Base-by-base conservation (phyloP, 345 rosid species). In the Lepidium aucheri region DNA sequence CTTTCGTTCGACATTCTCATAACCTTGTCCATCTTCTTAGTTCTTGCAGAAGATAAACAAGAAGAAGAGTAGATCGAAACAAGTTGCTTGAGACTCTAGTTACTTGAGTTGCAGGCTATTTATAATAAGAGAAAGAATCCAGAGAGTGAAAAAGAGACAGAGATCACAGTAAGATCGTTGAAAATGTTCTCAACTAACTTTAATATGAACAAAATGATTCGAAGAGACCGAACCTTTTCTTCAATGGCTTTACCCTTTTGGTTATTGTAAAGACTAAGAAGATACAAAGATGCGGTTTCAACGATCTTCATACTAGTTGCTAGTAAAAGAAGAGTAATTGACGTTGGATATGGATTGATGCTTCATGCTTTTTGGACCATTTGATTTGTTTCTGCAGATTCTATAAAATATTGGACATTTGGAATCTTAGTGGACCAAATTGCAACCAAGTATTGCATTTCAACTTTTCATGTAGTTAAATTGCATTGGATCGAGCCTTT, bases 1-100 rank as follows among this genome's bases (percentile, higher is more conserved):
- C 75, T 83, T 51, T 86, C 90, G 0, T 92, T 76, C 1, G 77
- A 76, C 72, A 78, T 74, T 43, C 87, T 78, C 74, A 38, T 77
- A 74, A 88, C 86, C 77, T 82, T 86, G 47, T 86, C 91, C 95
- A 54, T 61, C 30, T 30, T 52, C 32, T 24, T 24, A 24, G 3
- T 24, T 24, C 26, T 41, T 45, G 35, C 45, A 41, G 11, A 44
- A 68, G 53, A 42, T n/a, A n/a, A n/a, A n/a, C n/a, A n/a, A n/a
- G n/a, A n/a, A 33, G 32, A 39, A 33, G 40, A 49, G n/a, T 62
- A 50, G 43, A 32, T 2, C 9, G 33, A 53, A 20, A 30, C 30
- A n/a, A 44, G 30, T 53, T 67, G 63, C 16, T 54, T 67, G 71
- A 9, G 63, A 28, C 35, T 47, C 45, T 46, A 40, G 24, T 41